Conservation (phyloP, 2,329 filamentous ascomycete species). For the Fusarium secorum region DNA sequence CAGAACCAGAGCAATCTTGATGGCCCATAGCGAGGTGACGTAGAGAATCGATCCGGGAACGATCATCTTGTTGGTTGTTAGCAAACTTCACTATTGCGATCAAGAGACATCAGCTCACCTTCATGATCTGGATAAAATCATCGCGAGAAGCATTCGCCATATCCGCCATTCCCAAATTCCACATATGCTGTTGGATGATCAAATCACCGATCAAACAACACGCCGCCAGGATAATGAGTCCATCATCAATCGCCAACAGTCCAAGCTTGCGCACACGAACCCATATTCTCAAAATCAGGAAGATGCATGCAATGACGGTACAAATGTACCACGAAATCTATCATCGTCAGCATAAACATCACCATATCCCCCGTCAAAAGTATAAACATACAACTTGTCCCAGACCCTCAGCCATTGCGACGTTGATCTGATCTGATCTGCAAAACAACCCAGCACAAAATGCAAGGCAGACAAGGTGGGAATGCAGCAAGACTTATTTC, state of each 20-base stretch:
- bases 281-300: slow-evolving; percentile 30
- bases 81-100: not conserved
- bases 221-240: slow-evolving; percentile 25
- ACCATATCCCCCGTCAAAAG: accelerated
- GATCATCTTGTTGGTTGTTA: slow-evolving; percentile 44
- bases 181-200: slow-evolving; percentile 38
- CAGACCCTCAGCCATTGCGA: slow-evolving; percentile 37
- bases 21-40: slow-evolving; percentile 51
- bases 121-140: slow-evolving; percentile 40
- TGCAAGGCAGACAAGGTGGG: not conserved
- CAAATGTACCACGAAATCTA: slow-evolving; percentile 40
- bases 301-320: slow-evolving; percentile 29
- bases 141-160: slow-evolving; percentile 32
- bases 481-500: slow-evolving; percentile 30
- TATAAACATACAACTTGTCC: slow-evolving; percentile 34
- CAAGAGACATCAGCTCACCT: not conserved
- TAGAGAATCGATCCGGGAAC: slow-evolving; percentile 52
- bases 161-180: slow-evolving; percentile 40
- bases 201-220: slow-evolving; percentile 36
- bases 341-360: not conserved
- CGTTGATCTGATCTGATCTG: slow-evolving; percentile 15
- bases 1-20: slow-evolving; percentile 51
- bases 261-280: slow-evolving; percentile 32
- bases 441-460: not conserved
- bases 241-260: slow-evolving; percentile 27